A percentile compares a stretch with the other conserved stretches of the same genome.
phyloP scores from a whole-genome alignment of 768 basidiomycete species.

The Lactifluus volemus region DNA sequence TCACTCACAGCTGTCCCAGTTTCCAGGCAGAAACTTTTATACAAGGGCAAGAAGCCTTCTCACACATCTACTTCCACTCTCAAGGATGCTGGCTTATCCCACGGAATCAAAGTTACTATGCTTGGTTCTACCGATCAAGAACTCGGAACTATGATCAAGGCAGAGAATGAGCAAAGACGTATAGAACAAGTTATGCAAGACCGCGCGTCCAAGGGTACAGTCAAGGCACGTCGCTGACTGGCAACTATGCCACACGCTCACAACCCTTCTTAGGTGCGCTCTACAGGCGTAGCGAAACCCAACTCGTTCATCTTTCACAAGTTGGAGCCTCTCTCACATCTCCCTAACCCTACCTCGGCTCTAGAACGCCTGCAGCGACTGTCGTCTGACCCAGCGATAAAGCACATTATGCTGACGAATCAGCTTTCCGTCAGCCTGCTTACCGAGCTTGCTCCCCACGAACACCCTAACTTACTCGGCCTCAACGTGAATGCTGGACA shows the following conservation, averaged over 20 bases:
- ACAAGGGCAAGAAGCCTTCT: slow-evolving; percentile 51
- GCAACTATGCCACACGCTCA: not conserved
- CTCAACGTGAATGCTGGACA: slow-evolving; percentile 56
- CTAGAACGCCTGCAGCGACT: slow-evolving; percentile 46
- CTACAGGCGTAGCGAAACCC: slow-evolving; percentile 36
- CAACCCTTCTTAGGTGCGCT: slow-evolving; percentile 39
- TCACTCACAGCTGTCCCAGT: slow-evolving; percentile 60
- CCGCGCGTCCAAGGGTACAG: slow-evolving; percentile 45
- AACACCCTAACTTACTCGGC: slow-evolving; percentile 59
- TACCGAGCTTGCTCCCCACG: slow-evolving; percentile 74
- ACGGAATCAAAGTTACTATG: slow-evolving; percentile 61
- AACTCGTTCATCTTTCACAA: slow-evolving; percentile 53
- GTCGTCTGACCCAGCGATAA: slow-evolving; percentile 62
- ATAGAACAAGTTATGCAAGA: slow-evolving; percentile 52
- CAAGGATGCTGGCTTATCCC: slow-evolving; percentile 46
- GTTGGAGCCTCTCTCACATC: slow-evolving; percentile 50
- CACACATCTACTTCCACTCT: slow-evolving; percentile 25
- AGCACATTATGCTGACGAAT: slow-evolving; percentile 62
- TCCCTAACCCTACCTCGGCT: slow-evolving; percentile 55
- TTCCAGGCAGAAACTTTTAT: slow-evolving; percentile 60
- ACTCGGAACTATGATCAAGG: slow-evolving; percentile 42
- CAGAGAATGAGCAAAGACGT: slow-evolving; percentile 49
- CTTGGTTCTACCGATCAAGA: slow-evolving; percentile 57
- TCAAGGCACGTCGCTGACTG: slow-evolving; percentile 37
- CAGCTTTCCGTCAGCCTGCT: slow-evolving; percentile 57